phyloP scores from a whole-genome alignment of 106 monocot species.

The Alisma plantagoaquatica region DNA sequence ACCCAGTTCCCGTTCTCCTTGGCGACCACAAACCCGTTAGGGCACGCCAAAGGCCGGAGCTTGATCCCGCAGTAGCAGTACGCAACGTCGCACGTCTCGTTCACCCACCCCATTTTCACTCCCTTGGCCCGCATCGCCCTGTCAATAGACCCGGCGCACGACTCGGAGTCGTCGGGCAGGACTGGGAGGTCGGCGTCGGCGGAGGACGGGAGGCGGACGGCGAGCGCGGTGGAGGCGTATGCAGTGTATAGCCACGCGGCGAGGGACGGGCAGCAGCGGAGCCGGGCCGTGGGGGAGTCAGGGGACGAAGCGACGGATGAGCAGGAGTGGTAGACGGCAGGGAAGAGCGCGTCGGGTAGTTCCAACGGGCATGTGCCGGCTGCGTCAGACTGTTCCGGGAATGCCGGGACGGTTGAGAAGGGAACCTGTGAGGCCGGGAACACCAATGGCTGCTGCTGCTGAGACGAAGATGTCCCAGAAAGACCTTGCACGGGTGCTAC shows the following conservation, averaged over 20 bases:
- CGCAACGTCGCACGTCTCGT: constrained; percentile 63
- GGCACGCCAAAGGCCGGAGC: constrained; percentile 44
- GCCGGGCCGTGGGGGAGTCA: constrained; percentile 10
- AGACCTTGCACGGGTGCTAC: too few relatives aligned
- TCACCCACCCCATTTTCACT: constrained; percentile 33
- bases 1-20: constrained; percentile 30
- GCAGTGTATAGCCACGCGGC: constrained; percentile 70
- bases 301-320: constrained; percentile 7
- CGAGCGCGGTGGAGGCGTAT: constrained; percentile 40
- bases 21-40: constrained; percentile 7
- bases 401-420: constrained; percentile 62
- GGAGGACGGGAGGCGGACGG: constrained; percentile 9
- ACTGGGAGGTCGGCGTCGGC: constrained; percentile 33
- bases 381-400: constrained; percentile 73
- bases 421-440: constrained; percentile 13
- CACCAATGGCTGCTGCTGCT: constrained; percentile 16
- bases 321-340: constrained; percentile 29
- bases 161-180: constrained; percentile 73
- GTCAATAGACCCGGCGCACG: constrained; percentile 42
- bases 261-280: constrained; percentile 70
- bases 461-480: constrained; percentile 2
- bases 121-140: constrained; percentile 39
- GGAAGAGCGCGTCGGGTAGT: constrained; percentile 40
- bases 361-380: constrained; percentile 33
- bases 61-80: constrained; percentile 78